These are phyloP conservation scores for Linderniella brevidens DNA, from an alignment of 257 asterid species.

Conservation along the genomic window DNA sequence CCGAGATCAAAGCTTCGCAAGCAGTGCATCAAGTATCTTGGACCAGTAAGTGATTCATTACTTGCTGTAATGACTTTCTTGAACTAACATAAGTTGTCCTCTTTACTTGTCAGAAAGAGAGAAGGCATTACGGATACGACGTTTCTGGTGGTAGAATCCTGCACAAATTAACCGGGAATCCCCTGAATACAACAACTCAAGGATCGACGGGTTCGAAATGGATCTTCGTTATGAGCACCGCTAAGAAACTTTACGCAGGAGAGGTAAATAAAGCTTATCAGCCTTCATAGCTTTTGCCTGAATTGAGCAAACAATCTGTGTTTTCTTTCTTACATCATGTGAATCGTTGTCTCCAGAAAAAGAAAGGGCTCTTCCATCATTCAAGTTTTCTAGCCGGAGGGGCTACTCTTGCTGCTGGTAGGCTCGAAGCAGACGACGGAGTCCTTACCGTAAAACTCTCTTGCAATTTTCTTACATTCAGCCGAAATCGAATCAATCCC, in stretches of 20 bases:
- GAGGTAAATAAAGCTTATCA: constrained; percentile 26
- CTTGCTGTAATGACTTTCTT: not conserved
- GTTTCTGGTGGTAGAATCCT: constrained; percentile 45
- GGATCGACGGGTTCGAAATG: constrained; percentile 44
- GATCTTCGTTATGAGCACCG: constrained; percentile 96
- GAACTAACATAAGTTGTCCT: not conserved
- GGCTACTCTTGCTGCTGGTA: constrained; percentile 88
- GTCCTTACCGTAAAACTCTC: constrained; percentile 39
- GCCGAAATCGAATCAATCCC: not conserved
- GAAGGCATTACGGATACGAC: constrained; percentile 47
- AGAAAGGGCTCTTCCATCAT: constrained; percentile 85
- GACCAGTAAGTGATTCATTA: constrained; percentile 52
- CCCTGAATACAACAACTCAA: constrained; percentile 49
- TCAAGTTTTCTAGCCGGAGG: constrained; percentile 99
- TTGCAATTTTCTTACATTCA: no score
- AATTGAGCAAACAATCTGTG: not conserved
- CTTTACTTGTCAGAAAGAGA: constrained; percentile 47
- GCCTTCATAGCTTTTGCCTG: not conserved
- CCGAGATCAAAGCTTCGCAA: constrained; percentile 73
- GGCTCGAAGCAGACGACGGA: constrained; percentile 59
- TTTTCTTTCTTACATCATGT: constrained; percentile 1
- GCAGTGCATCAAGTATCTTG: constrained; percentile 85
- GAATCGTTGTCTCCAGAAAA: constrained; percentile 38
- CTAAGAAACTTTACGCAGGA: constrained; percentile 59
- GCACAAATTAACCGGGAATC: constrained; percentile 32